phyloP scores from a whole-genome alignment of 768 basidiomycete genomes.

The Hemileccinum rubropunctum region DNA sequence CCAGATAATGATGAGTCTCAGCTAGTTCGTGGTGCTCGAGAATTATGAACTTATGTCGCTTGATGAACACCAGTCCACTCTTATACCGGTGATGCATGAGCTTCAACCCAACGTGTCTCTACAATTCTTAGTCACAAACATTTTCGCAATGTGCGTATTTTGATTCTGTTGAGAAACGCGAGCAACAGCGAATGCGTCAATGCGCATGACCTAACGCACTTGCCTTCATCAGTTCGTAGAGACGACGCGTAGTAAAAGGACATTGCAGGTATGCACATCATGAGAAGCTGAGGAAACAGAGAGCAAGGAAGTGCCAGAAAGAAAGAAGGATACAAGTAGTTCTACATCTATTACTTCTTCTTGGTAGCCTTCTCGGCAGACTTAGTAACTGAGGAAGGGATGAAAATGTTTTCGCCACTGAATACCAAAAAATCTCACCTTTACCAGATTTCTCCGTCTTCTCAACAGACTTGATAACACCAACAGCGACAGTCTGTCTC shows the following conservation, averaged over 20 bases:
- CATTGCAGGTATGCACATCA: conserved; percentile 35
- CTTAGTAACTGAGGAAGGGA: conserved; percentile 68
- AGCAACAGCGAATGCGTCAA: not conserved
- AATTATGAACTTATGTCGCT: no score
- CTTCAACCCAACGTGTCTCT: no score
- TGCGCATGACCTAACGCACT: conserved; percentile 23
- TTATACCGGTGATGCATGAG: no score
- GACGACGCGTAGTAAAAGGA: conserved; percentile 37
- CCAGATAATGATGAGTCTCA: no score
- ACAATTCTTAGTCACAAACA: no score
- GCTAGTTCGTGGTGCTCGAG: no score
- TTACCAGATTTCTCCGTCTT: conserved; percentile 91
- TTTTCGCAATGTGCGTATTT: no score
- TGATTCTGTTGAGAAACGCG: no score
- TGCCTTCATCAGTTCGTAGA: conserved; percentile 49
- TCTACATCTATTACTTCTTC: conserved; percentile 92
- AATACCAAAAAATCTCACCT: conserved; percentile 44
- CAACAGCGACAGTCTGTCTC: conserved; percentile 98
- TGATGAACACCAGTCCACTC: no score
- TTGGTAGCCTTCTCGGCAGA: conserved; percentile 94
- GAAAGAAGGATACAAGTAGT: conserved; percentile 55
- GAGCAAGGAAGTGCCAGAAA: conserved; percentile 41
- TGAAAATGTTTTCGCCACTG: conserved; percentile 6
- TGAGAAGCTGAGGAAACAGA: conserved; percentile 33
- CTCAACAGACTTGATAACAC: conserved; percentile 97